These are phyloP conservation scores for Nitzschia putrida DNA, from an alignment of 108 stramenopile species.

Conservation along the genomic window DNA sequence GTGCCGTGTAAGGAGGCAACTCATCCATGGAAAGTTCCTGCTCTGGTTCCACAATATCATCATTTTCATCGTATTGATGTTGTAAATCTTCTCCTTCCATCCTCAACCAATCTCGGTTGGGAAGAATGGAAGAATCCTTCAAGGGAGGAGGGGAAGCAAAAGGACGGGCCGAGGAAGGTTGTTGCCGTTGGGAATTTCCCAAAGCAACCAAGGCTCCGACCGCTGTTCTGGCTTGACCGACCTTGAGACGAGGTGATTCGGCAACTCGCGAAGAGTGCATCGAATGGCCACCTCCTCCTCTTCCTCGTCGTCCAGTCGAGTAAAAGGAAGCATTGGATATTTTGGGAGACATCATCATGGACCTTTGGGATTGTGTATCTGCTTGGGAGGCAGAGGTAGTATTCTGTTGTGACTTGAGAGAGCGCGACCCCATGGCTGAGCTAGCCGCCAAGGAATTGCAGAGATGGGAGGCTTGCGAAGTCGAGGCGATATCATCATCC, in stretches of 20 bases:
- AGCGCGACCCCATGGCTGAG: not conserved
- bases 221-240: slow-evolving; percentile 40
- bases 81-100: too few species aligned
- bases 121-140: slow-evolving; percentile 22
- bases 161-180: not conserved
- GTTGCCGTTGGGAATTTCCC: not conserved
- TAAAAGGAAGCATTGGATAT: slow-evolving; percentile 28
- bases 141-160: not conserved
- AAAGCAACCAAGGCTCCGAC: slow-evolving; percentile 40
- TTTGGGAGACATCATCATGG: slow-evolving; percentile 7
- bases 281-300: not conserved
- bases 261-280: slow-evolving; percentile 13
- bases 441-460: not conserved
- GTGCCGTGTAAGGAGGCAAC: slow-evolving; percentile 4
- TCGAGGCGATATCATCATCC: not conserved
- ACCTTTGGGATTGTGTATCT: not conserved
- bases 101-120: slow-evolving; percentile 30
- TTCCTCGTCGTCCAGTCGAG: not conserved
- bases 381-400: too few species aligned
- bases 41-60: slow-evolving; percentile 7
- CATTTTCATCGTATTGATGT: not conserved
- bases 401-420: too few species aligned
- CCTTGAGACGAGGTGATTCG: slow-evolving; percentile 32
- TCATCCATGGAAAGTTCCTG: slow-evolving; percentile 11
- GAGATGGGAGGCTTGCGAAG: not conserved